Base-by-base conservation (phyloP, 1,284 basidiomycete species). In the Tilletia caries region DNA sequence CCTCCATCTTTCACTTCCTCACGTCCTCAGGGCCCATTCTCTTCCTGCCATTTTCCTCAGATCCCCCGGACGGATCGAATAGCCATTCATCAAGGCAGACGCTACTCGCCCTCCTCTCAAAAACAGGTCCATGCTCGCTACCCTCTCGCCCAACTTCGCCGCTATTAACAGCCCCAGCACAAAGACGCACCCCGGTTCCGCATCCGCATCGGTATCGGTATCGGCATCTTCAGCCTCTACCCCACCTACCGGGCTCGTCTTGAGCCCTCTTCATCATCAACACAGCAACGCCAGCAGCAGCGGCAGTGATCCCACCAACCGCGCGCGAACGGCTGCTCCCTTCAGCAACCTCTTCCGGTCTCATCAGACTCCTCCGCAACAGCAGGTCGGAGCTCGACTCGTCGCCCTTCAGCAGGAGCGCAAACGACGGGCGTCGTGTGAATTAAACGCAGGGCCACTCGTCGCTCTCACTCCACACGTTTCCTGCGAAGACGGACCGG, bases 71-170 rank as follows among this genome's bases (percentile, higher is more conserved):
- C n/a, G n/a, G n/a, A n/a, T n/a, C n/a, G n/a, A n/a, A n/a, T n/a
- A n/a, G n/a, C n/a, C n/a, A n/a, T n/a, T n/a, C n/a, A n/a, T n/a
- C n/a, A n/a, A n/a, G n/a, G n/a, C n/a, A n/a, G n/a, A n/a, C 48
- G 20, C 20, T 18, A 50, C 6, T 25, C 48, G 18, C 48, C 48
- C 20, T 50, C 3, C 48, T 1, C n/a, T n/a, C n/a, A n/a, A n/a
- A n/a, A n/a, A n/a, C n/a, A n/a, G 48, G 29, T 62, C 58, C 13
- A 62, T 62, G 58, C 58, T 62, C 29, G 58, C 58, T 37, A 62
- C 58, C 32, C 58, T 62, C 32, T 62, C 58, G 32, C 58, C 58
- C 29, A 62, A 29, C 32, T 37, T 37, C 32, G 34, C 10, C 29
- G 27, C 58, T 23, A 34, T 6, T 15, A 33, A 20, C 58, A 62